These are phyloP conservation scores for Glaciozyma antarctica DNA, from an alignment of 768 basidiomycete genomes.

Conservation along the genomic window DNA sequence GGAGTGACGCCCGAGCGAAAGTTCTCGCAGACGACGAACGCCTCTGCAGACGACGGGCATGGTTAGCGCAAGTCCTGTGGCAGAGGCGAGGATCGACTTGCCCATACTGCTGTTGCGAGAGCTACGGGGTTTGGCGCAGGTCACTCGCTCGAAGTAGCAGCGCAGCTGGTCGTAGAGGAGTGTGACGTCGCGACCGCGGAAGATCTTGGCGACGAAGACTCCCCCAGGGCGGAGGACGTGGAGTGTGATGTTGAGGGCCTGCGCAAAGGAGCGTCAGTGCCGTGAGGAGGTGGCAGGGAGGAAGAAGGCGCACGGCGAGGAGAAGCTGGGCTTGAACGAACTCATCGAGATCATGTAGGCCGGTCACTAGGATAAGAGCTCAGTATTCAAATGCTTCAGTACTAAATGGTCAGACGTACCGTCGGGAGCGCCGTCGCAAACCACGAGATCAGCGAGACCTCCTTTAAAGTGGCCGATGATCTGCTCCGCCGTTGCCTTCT, in stretches of 20 bases:
- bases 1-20: constrained; percentile 36
- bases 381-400: neutral
- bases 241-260: constrained; percentile 44
- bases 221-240: constrained; percentile 42
- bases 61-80: neutral
- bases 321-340: constrained; percentile 45
- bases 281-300: neutral
- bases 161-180: constrained; percentile 41
- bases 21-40: constrained; percentile 43
- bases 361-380: constrained; percentile 39
- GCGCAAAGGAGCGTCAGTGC: neutral
- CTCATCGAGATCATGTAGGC: constrained; percentile 45
- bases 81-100: constrained; percentile 19
- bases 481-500: constrained; percentile 40
- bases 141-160: constrained; percentile 42
- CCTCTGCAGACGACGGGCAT: constrained; percentile 35
- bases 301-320: constrained; percentile 38
- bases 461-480: constrained; percentile 43
- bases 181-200: constrained; percentile 39
- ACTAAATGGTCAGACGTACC: constrained; percentile 31
- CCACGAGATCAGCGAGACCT: constrained; percentile 42
- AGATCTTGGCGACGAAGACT: constrained; percentile 45
- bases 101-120: constrained; percentile 43
- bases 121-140: constrained; percentile 43
- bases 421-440: constrained; percentile 47